Conservation (phyloP, 768 basidiomycete species). For the Lactarius trivialis region DNA sequence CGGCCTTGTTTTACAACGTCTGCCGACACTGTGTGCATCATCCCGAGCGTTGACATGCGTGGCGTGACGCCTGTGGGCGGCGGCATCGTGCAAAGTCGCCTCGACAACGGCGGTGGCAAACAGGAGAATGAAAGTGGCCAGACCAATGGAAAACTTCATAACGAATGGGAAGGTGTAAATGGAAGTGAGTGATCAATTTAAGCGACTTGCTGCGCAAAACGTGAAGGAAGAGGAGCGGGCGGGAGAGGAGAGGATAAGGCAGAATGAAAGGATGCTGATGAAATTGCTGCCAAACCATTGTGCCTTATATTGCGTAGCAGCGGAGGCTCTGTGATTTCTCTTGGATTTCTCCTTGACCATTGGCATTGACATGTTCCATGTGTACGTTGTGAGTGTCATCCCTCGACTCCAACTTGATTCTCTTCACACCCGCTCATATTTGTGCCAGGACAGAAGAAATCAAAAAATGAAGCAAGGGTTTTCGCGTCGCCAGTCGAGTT, state of each 20-base stretch:
- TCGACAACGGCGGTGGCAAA: constrained; percentile 2
- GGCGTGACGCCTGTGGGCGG: background rate
- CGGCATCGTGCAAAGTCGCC: constrained; percentile 1
- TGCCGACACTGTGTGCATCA: background rate
- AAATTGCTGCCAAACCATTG: background rate
- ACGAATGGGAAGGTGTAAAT: background rate
- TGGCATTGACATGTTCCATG: background rate
- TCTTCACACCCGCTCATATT: background rate
- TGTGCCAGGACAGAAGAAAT: background rate
- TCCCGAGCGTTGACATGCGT: background rate
- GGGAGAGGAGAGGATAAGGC: background rate
- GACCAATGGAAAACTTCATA: constrained; percentile 13
- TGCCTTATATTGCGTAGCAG: background rate
- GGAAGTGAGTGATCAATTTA: background rate
- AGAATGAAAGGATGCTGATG: background rate
- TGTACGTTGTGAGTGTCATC: background rate
- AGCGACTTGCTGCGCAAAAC: background rate
- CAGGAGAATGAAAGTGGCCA: constrained; percentile 6
- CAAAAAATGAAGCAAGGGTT: background rate
- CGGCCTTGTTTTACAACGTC: background rate
- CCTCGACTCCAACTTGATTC: background rate
- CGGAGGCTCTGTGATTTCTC: background rate
- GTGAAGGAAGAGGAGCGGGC: background rate
- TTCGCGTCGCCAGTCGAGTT: too few species aligned
- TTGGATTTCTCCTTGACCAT: background rate